phyloP scores from a whole-genome alignment of 257 asterid species.

The Anisodus acutangulus region DNA sequence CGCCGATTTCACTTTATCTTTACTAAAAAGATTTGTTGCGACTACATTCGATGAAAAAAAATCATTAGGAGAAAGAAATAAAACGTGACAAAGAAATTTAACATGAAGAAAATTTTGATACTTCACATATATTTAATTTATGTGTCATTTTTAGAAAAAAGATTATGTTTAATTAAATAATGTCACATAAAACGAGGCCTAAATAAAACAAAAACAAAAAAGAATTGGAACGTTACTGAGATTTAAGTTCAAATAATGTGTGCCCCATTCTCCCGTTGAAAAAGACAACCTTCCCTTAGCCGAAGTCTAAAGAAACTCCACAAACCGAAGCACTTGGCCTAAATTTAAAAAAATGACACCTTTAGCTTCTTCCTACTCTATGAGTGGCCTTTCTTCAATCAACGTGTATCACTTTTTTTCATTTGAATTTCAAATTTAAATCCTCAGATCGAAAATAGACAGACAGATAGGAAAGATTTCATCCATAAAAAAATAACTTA shows the following conservation, averaged over 20 bases:
- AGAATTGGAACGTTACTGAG: conserved; percentile 24
- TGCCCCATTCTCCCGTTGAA: conserved; percentile 16
- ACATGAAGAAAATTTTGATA: too few species aligned
- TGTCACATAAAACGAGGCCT: background rate
- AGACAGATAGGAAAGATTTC: background rate
- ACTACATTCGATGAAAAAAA: background rate
- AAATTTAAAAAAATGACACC: conserved; percentile 30
- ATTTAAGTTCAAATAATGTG: conserved; percentile 23
- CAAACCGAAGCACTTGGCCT: conserved; percentile 15
- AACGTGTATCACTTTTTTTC: conserved; percentile 49
- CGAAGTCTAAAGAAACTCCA: background rate
- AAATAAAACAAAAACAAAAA: background rate
- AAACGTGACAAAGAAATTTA: background rate
- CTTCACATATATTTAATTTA: too few species aligned
- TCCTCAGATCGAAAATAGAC: background rate
- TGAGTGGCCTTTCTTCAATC: conserved; percentile 37
- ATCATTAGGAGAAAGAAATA: background rate
- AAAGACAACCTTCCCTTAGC: conserved; percentile 31
- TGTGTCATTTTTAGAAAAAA: background rate
- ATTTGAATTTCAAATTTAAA: conserved; percentile 81
- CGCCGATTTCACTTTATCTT: background rate
- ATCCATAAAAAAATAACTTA: conserved; percentile 27
- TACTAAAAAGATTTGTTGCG: too few species aligned
- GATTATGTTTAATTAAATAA: background rate
- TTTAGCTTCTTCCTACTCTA: background rate